A percentile compares a stretch with the other conserved stretches of the same genome.
Evolutionary conservation across 129 eudicot species (phyloP).

Genomic region (Saussurea involucrata): DNA sequence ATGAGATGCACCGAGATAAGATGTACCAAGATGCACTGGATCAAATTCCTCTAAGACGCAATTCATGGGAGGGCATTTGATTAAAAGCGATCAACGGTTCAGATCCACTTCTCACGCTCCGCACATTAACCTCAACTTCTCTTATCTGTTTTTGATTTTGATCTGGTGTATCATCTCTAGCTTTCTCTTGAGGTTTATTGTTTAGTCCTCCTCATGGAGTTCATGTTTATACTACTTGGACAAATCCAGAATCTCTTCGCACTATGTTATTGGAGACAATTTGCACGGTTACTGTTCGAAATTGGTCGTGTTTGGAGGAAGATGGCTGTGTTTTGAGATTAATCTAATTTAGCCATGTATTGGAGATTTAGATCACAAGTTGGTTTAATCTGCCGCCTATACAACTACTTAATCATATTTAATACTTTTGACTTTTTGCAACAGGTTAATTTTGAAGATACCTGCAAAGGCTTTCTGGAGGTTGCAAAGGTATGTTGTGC

Average conservation of each 20-base stretch:
- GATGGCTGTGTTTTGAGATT: not conserved
- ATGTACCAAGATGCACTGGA: too few relatives aligned
- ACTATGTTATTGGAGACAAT: not conserved
- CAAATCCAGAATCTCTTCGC: not conserved
- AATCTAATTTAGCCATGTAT: not conserved
- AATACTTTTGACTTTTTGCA: slow-evolving; percentile 11
- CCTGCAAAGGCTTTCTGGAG: slow-evolving; percentile 98
- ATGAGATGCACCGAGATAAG: too few relatives aligned
- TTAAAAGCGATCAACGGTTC: too few relatives aligned
- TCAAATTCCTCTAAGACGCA: too few relatives aligned
- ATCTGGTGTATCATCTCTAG: not conserved
- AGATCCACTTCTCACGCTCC: too few relatives aligned
- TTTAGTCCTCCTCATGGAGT: not conserved
- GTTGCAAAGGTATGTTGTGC: slow-evolving; percentile 75
- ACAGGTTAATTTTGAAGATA: slow-evolving; percentile 97
- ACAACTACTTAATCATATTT: not conserved
- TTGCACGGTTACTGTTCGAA: not conserved
- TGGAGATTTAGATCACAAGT: not conserved
- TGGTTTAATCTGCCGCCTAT: not conserved
- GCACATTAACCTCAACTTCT: too few relatives aligned
- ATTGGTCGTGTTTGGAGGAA: not conserved
- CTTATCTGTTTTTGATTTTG: not conserved
- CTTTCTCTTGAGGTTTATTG: not conserved
- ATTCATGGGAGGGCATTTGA: too few relatives aligned
- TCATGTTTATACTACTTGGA: not conserved